phyloP scores from a whole-genome alignment of 495 filamentous ascomycete genomes.

The Diplogelasinospora grovesii region DNA sequence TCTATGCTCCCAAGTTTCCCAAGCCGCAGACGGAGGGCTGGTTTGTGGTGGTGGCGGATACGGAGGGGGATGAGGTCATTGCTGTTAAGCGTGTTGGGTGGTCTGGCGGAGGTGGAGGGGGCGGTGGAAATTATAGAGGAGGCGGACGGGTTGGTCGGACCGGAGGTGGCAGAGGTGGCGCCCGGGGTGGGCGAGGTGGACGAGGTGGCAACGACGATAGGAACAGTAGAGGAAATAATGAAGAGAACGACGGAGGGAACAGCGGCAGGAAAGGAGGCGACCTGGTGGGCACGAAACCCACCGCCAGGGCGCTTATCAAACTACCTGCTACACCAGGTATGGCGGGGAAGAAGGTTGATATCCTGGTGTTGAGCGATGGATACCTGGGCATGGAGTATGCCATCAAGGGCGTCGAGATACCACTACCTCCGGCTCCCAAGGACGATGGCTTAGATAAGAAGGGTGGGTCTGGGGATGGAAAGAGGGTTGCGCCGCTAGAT shows the following conservation, averaged over 20 bases:
- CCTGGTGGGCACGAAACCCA: constrained; percentile 31
- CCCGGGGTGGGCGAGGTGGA: too few relatives aligned
- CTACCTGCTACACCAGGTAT: constrained; percentile 43
- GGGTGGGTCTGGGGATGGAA: not conserved
- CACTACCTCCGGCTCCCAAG: constrained; percentile 16
- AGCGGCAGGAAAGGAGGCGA: constrained; percentile 16
- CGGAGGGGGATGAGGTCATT: constrained; percentile 62
- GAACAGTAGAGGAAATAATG: too few relatives aligned
- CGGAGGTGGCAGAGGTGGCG: too few relatives aligned
- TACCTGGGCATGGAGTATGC: constrained; percentile 77
- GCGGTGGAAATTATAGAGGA: too few relatives aligned
- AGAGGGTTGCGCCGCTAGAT: too few relatives aligned
- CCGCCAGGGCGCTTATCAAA: constrained; percentile 52
- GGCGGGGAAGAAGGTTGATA: constrained; percentile 51
- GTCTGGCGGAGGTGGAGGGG: constrained; percentile 30
- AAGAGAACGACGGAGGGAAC: constrained; percentile 5
- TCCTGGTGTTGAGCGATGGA: constrained; percentile 73
- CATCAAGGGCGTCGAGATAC: constrained; percentile 17
- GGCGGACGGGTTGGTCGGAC: not conserved
- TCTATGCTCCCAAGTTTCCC: constrained; percentile 83
- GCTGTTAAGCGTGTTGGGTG: constrained; percentile 82
- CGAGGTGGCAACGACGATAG: too few relatives aligned
- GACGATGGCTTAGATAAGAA: constrained; percentile 2
- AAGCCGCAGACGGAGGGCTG: constrained; percentile 94
- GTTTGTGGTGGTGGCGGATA: constrained; percentile 71